Evolutionary conservation across 140 eudicot species (phyloP).

Genomic region (Stevia rebaudiana): DNA sequence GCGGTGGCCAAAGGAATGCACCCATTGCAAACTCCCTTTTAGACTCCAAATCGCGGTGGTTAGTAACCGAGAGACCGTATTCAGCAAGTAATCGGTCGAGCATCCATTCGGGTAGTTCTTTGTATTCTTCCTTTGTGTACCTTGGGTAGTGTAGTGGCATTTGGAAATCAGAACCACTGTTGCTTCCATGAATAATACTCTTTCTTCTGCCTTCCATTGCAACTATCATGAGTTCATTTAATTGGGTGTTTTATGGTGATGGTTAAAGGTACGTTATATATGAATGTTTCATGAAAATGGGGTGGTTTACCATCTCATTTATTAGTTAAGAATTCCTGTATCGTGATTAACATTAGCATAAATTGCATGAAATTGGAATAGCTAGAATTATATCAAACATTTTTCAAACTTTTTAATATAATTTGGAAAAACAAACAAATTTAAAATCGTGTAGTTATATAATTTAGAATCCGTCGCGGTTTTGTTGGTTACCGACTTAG

Average conservation of each 20-base stretch:
- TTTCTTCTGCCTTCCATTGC: constrained; percentile 33
- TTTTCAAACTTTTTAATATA: neutral
- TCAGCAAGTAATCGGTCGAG: constrained; percentile 47
- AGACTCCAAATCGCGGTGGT: constrained; percentile 38
- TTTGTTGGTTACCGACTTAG: too few relatives aligned
- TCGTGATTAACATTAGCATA: constrained; percentile 16
- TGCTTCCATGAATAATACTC: constrained; percentile 10
- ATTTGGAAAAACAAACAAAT: too few relatives aligned
- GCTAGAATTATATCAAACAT: constrained; percentile 2
- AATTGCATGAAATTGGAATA: neutral
- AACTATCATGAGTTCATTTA: neutral
- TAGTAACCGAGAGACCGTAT: constrained; percentile 47
- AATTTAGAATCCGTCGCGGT: too few relatives aligned
- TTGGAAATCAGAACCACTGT: constrained; percentile 36
- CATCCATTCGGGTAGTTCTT: constrained; percentile 44
- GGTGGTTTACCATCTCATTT: constrained; percentile 47
- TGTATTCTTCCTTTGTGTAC: constrained; percentile 53
- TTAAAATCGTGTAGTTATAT: too few relatives aligned
- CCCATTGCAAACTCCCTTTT: constrained; percentile 66
- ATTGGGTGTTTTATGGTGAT: neutral
- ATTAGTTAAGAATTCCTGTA: constrained; percentile 25
- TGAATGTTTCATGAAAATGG: constrained; percentile 30
- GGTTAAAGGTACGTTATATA: constrained; percentile 19
- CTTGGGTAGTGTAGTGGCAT: constrained; percentile 72
- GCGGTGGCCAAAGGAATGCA: constrained; percentile 61